Conservation (phyloP, 2,329 filamentous ascomycete genomes). For the Fusarium anthophilum region DNA sequence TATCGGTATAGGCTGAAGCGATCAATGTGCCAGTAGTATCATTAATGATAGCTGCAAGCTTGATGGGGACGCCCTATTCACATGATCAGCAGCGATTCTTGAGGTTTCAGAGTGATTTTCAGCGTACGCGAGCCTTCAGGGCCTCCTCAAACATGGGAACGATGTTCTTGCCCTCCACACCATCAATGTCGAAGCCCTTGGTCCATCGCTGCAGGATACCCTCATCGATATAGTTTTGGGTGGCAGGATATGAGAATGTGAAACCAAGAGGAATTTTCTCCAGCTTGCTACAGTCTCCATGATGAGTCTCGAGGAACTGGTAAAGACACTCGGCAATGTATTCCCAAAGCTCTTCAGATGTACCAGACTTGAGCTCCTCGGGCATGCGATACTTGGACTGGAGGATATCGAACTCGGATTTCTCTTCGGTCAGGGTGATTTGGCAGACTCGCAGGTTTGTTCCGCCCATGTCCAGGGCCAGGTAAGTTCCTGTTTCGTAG, state of each 20-base stretch:
- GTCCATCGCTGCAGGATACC: constrained; percentile 95
- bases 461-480: constrained; percentile 95
- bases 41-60: constrained; percentile 92
- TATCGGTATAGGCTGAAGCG: constrained; percentile 95
- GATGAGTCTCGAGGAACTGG: constrained; percentile 89
- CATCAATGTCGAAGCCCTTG: constrained; percentile 94
- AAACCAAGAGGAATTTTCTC: constrained; percentile 84
- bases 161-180: constrained; percentile 90
- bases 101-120: no score
- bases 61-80: constrained; percentile 85
- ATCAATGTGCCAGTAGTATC: constrained; percentile 98
- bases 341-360: constrained; percentile 88
- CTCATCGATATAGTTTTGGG: constrained; percentile 92
- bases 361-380: constrained; percentile 87
- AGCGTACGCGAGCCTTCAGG: constrained; percentile 64
- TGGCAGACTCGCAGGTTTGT: constrained; percentile 96
- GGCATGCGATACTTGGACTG: constrained; percentile 97
- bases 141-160: constrained; percentile 88
- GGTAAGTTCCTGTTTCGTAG: constrained; percentile 84
- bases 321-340: constrained; percentile 93
- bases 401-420: constrained; percentile 92
- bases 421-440: constrained; percentile 85
- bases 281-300: constrained; percentile 70
- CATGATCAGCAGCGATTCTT: constrained; percentile 26
- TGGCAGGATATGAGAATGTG: constrained; percentile 95